Evolutionary conservation across 768 basidiomycete genomes (phyloP).

Genomic region (Tricholoma saponaceum): DNA sequence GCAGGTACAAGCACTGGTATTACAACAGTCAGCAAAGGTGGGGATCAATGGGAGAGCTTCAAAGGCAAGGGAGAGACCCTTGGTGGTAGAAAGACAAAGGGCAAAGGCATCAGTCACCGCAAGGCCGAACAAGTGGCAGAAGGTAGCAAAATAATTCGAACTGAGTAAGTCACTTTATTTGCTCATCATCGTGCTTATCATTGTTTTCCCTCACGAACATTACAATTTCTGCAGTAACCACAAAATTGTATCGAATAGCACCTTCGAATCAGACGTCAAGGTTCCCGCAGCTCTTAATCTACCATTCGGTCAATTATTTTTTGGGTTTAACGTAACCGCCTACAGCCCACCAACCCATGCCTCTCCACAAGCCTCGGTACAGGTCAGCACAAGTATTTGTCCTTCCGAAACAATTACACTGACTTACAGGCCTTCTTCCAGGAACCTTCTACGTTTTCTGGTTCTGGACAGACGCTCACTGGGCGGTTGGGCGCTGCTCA

Average conservation of each 20-base stretch:
- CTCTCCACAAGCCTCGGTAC: conserved; percentile 18
- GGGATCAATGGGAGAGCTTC: conserved; percentile 92
- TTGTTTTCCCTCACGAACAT: conserved; percentile 8
- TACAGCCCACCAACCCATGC: conserved; percentile 51
- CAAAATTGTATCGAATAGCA: conserved; percentile 78
- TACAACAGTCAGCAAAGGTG: conserved; percentile 62
- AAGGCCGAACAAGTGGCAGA: conserved; percentile 75
- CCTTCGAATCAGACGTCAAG: conserved; percentile 66
- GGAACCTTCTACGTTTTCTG: conserved; percentile 51
- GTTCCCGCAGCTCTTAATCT: conserved; percentile 89
- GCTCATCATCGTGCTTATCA: not conserved
- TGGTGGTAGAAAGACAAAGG: conserved; percentile 88
- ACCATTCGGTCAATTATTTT: conserved; percentile 93
- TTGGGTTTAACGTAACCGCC: conserved; percentile 82
- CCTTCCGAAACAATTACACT: not conserved
- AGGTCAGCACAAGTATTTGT: conserved; percentile 21
- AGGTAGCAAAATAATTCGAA: conserved; percentile 85
- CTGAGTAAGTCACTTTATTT: conserved; percentile 60
- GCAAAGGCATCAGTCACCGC: conserved; percentile 85
- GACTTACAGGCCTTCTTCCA: conserved; percentile 3
- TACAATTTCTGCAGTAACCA: conserved; percentile 53
- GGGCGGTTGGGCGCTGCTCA: conserved; percentile 43
- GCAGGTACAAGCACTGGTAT: conserved; percentile 44
- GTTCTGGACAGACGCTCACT: conserved; percentile 64
- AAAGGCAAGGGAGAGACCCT: conserved; percentile 93